Percentiles rank a stretch among this genome's conserved stretches.
Conservation (phyloP, 768 basidiomycete species). For the Rhodotorula diobovata region DNA sequence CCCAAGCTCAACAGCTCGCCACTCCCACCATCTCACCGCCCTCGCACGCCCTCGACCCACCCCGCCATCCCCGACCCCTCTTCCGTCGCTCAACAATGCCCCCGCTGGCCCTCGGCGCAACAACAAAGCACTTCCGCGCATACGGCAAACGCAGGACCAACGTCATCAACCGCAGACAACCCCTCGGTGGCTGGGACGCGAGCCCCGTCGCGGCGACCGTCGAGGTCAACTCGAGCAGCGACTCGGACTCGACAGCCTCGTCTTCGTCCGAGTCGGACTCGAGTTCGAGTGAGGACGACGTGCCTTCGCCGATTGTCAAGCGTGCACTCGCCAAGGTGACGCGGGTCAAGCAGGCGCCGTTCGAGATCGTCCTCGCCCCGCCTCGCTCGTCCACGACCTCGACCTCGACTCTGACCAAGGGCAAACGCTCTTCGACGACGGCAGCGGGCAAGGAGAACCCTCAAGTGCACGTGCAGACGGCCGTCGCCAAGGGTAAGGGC, state of each 20-base stretch:
- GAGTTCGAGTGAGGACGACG: not conserved
- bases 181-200: not conserved
- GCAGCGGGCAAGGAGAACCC: not conserved
- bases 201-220: not conserved
- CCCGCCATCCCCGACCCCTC: no score
- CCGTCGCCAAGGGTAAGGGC: no score
- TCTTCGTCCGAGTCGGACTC: not conserved
- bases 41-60: no score
- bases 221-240: not conserved
- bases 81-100: not conserved
- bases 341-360: no score
- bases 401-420: no score
- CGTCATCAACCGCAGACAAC: constrained; percentile 8
- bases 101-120: not conserved
- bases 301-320: no score
- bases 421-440: no score
- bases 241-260: not conserved
- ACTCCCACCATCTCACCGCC: no score
- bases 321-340: no score
- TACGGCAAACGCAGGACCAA: constrained; percentile 32
- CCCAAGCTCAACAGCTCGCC: no score
- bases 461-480: not conserved
- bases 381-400: not conserved
- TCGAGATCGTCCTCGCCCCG: no score
- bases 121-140: constrained; percentile 19